phyloP scores from a whole-genome alignment of 371 early-diverging fungal species.

The Lichtheimia ornata region DNA sequence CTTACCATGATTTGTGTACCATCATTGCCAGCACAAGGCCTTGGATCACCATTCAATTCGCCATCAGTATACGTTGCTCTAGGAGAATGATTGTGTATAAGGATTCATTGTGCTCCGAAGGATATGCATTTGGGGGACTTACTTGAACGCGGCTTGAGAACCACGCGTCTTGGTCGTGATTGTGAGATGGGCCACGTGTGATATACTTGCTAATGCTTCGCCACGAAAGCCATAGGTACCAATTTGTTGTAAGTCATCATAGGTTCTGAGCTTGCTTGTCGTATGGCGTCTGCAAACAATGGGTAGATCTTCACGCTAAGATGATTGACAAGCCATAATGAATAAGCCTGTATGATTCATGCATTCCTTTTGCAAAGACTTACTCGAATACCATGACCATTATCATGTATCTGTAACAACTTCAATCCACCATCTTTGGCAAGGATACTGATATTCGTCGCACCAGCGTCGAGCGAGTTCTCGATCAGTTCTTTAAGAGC shows the following conservation, averaged over 20 bases:
- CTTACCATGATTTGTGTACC: slow-evolving; percentile 88
- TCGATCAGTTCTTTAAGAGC: slow-evolving; percentile 98
- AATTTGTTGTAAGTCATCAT: slow-evolving; percentile 87
- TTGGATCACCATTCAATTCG: slow-evolving; percentile 75
- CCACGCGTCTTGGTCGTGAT: slow-evolving; percentile 85
- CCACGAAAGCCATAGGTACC: slow-evolving; percentile 98
- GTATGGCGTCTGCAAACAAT: slow-evolving; percentile 95
- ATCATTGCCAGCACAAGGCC: slow-evolving; percentile 89
- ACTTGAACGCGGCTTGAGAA: slow-evolving; percentile 84
- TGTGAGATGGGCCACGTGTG: slow-evolving; percentile 88
- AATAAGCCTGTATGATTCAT: background rate
- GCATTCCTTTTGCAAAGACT: slow-evolving; percentile 9
- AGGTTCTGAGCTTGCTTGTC: slow-evolving; percentile 89
- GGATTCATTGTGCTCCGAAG: too few species aligned
- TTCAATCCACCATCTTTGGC: slow-evolving; percentile 91
- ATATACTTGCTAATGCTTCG: slow-evolving; percentile 98
- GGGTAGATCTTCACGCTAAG: slow-evolving; percentile 72
- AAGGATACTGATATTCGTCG: slow-evolving; percentile 80
- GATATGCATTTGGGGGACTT: background rate
- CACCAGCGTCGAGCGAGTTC: slow-evolving; percentile 95
- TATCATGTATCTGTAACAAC: slow-evolving; percentile 93
- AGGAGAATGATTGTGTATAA: background rate
- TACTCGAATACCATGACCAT: slow-evolving; percentile 93
- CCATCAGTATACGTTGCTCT: slow-evolving; percentile 88
- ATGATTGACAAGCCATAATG: background rate